These are phyloP conservation scores for Collybia sordida DNA, from an alignment of 768 basidiomycete genomes.

Conservation along the genomic window DNA sequence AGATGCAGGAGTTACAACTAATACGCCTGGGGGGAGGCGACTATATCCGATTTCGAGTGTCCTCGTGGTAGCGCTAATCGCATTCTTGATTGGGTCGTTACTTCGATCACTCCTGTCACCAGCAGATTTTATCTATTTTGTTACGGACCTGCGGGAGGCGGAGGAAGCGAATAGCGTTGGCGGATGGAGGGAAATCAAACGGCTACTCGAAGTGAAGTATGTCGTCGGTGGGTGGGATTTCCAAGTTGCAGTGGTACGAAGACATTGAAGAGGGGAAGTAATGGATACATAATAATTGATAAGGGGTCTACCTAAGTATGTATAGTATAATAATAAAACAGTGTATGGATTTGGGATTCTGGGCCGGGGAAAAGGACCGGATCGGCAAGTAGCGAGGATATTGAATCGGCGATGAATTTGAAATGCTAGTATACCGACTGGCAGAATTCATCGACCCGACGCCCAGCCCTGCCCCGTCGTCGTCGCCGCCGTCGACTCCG, in stretches of 20 bases:
- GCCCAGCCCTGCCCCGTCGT: conserved; percentile 15
- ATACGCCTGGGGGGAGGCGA: conserved; percentile 14
- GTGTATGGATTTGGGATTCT: no score
- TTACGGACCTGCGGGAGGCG: conserved; percentile 52
- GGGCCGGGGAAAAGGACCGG: no score
- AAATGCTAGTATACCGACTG: conserved; percentile 21
- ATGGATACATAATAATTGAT: not conserved
- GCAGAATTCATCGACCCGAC: conserved; percentile 16
- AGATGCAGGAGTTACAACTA: conserved; percentile 17
- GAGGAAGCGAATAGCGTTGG: conserved; percentile 41
- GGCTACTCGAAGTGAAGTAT: conserved; percentile 81
- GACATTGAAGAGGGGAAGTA: conserved; percentile 44
- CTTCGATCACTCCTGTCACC: conserved; percentile 86
- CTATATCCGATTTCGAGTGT: conserved; percentile 54
- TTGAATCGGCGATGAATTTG: conserved; percentile 34
- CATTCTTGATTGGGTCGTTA: conserved; percentile 89
- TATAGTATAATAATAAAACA: no score
- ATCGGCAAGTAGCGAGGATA: conserved; percentile 22
- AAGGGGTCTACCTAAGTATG: no score
- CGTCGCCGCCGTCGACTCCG: conserved; percentile 17
- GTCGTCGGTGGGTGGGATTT: conserved; percentile 85
- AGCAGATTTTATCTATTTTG: conserved; percentile 87
- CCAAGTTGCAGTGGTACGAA: conserved; percentile 79
- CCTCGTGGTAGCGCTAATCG: conserved; percentile 78
- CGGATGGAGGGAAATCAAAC: conserved; percentile 84